Base-by-base conservation (phyloP, 768 basidiomycete species). In the Porpolomopsis calyptriformis region DNA sequence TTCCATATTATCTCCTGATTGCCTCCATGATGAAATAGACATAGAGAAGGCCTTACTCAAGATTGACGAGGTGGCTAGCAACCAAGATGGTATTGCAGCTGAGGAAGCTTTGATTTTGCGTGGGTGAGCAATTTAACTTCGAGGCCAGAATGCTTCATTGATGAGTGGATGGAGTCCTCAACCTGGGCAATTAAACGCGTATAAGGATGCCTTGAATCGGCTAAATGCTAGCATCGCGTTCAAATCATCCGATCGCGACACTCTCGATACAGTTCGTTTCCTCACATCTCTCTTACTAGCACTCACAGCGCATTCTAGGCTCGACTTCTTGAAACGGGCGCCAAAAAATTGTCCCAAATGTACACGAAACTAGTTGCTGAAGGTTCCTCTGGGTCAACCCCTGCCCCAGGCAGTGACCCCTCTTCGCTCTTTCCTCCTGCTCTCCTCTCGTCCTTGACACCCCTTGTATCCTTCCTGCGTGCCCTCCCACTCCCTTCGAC, bases 351-450 rank as follows among this genome's bases (percentile, higher is more conserved):
- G 8, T 73, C 79, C 0, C 85, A 87, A 54, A 63, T 88, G 10
- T 90, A 83, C 57, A 91, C 85, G n/a, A 87, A 85, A 55, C 70
- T 85, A 25, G 84, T 88, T n/a, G 87, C 88, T 2, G 86, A 88
- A 63, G 83, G 78, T 20, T 89, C 85, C 1, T 82, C 85, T 2
- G 85, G 85, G 23, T 69, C 73, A n/a, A 78, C 81, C 4, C 79
- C 77, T 0, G 68, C 71, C 31, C 74, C 80, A 11, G 78, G 77
- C 12, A 59, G 77, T 0, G 75, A 80, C 23, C 75, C 77, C 40
- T 63, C 69, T 20, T 62, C 68, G 4, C 72, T 75, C 0, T 82
- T 84, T 57, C 75, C 80, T 0, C 63, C 73, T 0, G 64, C 69
- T 4, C 59, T 82, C 7, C 67, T 78, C 12, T 60, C 64, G 7